Conservation (phyloP, 805 yeast genomes). For the Hermanozyma aechmeae region DNA sequence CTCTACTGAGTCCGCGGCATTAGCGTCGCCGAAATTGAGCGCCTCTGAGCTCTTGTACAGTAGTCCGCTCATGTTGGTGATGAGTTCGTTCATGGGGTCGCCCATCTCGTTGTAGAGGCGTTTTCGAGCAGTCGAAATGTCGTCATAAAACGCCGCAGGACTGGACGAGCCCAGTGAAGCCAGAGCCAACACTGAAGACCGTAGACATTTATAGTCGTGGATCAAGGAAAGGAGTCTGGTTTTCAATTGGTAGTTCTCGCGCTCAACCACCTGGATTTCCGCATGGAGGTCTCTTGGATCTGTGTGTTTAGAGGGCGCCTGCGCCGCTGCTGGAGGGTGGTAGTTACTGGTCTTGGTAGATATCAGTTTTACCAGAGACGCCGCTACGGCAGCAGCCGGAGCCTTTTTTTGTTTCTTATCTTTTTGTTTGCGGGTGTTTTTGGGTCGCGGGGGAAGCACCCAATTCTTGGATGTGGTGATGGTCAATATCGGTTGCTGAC, state of each 20-base stretch:
- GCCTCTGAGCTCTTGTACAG: slow-evolving; percentile 12
- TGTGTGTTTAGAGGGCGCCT: too few relatives aligned
- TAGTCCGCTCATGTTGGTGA: slow-evolving; percentile 18
- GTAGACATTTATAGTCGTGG: slow-evolving; percentile 30
- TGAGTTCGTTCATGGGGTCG: slow-evolving; percentile 15
- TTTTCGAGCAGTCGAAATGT: slow-evolving; percentile 9
- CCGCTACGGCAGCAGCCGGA: neutral
- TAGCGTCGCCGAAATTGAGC: neutral
- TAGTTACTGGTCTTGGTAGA: too few relatives aligned
- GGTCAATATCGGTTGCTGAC: slow-evolving; percentile 8
- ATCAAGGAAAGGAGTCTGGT: slow-evolving; percentile 25
- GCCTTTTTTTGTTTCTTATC: neutral
- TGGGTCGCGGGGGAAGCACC: slow-evolving; percentile 14
- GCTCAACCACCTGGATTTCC: slow-evolving; percentile 13
- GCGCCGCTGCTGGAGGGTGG: too few relatives aligned
- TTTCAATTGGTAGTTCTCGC: slow-evolving; percentile 28
- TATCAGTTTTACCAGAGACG: too few relatives aligned
- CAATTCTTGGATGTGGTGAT: slow-evolving; percentile 12
- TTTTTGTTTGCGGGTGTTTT: slow-evolving; percentile 7
- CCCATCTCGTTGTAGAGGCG: slow-evolving; percentile 10
- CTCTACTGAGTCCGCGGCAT: too few relatives aligned
- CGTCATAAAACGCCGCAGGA: slow-evolving; percentile 4
- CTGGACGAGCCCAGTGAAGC: slow-evolving; percentile 1
- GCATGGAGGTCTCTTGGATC: too few relatives aligned
- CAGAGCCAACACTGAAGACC: slow-evolving; percentile 17